Conservation (phyloP, 176 grass and related monocot species). For the Carex littledalei region DNA sequence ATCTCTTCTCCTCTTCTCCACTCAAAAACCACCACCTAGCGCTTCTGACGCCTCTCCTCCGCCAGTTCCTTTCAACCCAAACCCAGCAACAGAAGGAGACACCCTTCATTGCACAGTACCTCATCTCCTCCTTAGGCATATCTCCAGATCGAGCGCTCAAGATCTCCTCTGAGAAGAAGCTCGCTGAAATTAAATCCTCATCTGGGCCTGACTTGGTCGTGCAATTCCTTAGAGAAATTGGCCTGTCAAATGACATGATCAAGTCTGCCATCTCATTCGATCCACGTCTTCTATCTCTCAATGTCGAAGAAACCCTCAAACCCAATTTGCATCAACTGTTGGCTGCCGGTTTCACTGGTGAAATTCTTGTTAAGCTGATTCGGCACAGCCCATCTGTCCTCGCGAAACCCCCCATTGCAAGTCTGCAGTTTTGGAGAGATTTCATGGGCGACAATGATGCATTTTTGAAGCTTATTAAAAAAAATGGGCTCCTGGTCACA, state of each 20-base stretch:
- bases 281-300: conserved; percentile 5
- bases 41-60: background rate
- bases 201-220: conserved; percentile 17
- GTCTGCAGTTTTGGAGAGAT: conserved; percentile 20
- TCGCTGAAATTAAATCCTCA: too few relatives aligned
- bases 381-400: background rate
- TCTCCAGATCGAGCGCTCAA: too few relatives aligned
- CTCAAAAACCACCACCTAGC: background rate
- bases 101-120: conserved; percentile 32
- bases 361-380: conserved; percentile 21
- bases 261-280: conserved; percentile 1
- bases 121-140: conserved; percentile 25
- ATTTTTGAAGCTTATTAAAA: conserved; percentile 1
- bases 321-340: conserved; percentile 18
- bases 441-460: conserved; percentile 2
- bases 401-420: background rate
- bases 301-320: background rate
- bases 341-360: conserved; percentile 17
- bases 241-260: conserved; percentile 23
- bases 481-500: background rate
- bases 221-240: conserved; percentile 13
- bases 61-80: background rate
- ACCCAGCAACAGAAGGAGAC: background rate
- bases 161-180: too few relatives aligned
- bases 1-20: background rate